These are phyloP conservation scores for Triangularia setosa DNA, from an alignment of 2,329 filamentous ascomycete species.

Conservation along the genomic window DNA sequence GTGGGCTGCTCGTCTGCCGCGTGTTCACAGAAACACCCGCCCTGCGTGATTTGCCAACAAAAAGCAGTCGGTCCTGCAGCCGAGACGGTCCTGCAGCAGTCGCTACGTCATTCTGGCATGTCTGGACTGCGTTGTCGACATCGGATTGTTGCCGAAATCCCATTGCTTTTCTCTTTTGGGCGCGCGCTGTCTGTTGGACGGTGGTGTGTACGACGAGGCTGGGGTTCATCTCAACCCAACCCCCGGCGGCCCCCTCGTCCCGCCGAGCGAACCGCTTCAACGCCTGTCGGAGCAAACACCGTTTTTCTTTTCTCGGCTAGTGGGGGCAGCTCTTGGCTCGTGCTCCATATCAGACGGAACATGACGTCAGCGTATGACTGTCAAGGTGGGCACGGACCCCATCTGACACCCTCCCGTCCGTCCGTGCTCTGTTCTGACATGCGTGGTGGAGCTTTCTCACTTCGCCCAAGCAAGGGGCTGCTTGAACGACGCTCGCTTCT, in stretches of 20 bases:
- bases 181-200: background rate
- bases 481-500: background rate
- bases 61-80: background rate
- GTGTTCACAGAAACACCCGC: conserved; percentile 4
- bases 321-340: background rate
- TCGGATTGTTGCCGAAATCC: conserved; percentile 19
- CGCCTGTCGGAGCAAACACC: background rate
- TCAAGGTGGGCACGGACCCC: background rate
- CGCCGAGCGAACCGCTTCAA: background rate
- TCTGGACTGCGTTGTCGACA: conserved; percentile 1
- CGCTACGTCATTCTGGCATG: conserved; percentile 20
- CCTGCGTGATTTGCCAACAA: conserved; percentile 7
- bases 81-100: background rate
- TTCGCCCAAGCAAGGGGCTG: background rate
- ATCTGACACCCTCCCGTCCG: background rate
- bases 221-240: background rate
- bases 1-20: background rate
- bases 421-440: background rate
- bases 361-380: background rate
- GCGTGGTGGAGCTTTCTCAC: background rate
- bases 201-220: background rate
- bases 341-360: background rate
- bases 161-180: conserved; percentile 6
- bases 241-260: background rate
- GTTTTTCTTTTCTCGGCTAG: background rate